Percentiles rank a stretch among this genome's conserved stretches.
These are phyloP conservation scores for Colletotrichum sp. DNA, from an alignment of 2,329 filamentous ascomycete species.

Conservation along the genomic window DNA sequence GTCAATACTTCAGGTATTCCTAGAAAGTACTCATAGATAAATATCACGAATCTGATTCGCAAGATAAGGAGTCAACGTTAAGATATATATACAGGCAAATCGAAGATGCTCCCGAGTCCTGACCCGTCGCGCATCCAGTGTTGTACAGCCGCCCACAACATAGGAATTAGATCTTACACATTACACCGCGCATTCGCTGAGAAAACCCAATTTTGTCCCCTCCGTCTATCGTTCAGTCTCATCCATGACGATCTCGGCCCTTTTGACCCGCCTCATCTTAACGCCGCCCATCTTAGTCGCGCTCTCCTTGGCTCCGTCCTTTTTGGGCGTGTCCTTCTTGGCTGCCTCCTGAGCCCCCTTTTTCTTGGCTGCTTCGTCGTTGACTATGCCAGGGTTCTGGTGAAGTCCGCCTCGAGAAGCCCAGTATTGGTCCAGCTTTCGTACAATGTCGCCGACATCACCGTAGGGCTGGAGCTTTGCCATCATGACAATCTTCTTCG, in stretches of 20 bases:
- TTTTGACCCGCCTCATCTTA: neutral
- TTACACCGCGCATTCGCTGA: neutral
- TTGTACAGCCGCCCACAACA: neutral
- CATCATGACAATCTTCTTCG: constrained; percentile 5
- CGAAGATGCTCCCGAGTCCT: neutral
- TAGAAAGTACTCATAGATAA: rapidly evolving
- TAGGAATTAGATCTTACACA: neutral
- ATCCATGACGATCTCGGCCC: neutral
- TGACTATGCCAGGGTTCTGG: neutral
- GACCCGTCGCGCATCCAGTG: neutral
- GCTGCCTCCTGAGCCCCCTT: neutral
- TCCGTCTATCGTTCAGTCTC: neutral
- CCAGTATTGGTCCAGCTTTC: neutral
- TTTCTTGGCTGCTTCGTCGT: neutral
- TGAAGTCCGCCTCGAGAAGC: neutral
- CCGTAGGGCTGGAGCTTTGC: constrained; percentile 12
- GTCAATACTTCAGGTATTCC: rapidly evolving
- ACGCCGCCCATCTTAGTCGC: neutral
- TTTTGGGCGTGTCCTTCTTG: neutral
- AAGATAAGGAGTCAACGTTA: neutral
- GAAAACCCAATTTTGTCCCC: neutral
- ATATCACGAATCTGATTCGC: neutral
- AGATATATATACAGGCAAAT: neutral
- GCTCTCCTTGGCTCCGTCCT: neutral
- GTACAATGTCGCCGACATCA: neutral